Base-by-base conservation (phyloP, 2,329 filamentous ascomycete genomes). In the Colletotrichum liaoningense region DNA sequence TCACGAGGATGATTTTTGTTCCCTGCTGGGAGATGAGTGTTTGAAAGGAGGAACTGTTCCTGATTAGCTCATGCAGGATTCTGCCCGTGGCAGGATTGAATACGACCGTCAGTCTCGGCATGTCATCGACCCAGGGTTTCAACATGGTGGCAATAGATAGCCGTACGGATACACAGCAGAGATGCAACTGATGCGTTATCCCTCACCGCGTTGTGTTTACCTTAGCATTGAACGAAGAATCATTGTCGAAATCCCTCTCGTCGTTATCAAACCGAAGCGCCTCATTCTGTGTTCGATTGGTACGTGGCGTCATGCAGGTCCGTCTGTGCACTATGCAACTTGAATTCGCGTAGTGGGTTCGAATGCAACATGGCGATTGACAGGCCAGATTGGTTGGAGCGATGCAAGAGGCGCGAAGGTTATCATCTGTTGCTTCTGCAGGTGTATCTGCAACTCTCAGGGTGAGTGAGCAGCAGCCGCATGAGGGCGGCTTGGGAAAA, bases 301-400 rank as follows among this genome's bases (percentile, higher is more conserved):
- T 72, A 67, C 69, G 65, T 76, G 60, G 67, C 64, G 49, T 74
- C 58, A 73, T 76, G 75, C 75, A 76, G 62, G 71, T 69, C 60
- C 55, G 75, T 76, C 75, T 74, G 74, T 76, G 65, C 75, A 75
- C 69, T 57, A 55, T 64, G 59, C 64, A 55, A 56, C 64, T 28
- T 67, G 62, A 64, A 73, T 65, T 69, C 42, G 63, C 54, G 24
- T 55, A 46, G 62, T 67, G 65, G 73, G 65, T 57, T 73, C 59
- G 49, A 58, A 67, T 73, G 70, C 65, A 42, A 69, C 70, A 60
- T 63, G 63, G 56, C 60, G 57, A 72, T 46, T 73, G 72, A 59
- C 67, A 74, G 67, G 55, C 60, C 35, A 16, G 71, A 49, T 46
- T 73, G 55, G 57, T 65, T 74, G 62, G 66, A 55, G 60, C 46